A percentile compares a stretch with the other conserved stretches of the same genome.
phyloP scores from a whole-genome alignment of 2,329 filamentous ascomycete genomes.

The Claviceps lovelessii region DNA sequence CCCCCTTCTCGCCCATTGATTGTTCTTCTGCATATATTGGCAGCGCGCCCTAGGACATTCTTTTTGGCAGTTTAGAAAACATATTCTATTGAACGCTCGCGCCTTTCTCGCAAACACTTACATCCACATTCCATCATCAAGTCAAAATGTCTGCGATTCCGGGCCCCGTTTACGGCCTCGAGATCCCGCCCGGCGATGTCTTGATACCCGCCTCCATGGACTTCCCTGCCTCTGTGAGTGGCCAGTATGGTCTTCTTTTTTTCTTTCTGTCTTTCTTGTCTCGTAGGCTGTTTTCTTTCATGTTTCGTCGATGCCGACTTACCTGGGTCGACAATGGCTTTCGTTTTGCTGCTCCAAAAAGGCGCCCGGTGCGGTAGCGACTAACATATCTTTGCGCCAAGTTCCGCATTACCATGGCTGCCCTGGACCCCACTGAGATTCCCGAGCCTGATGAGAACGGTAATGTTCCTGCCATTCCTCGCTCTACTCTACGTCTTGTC shows the following conservation, averaged over 20 bases:
- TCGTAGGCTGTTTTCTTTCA: background rate
- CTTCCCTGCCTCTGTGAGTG: constrained; percentile 70
- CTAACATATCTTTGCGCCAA: constrained; percentile 34
- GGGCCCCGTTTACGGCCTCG: constrained; percentile 81
- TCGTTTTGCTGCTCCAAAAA: background rate
- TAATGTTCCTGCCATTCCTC: constrained; percentile 47
- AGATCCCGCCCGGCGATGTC: constrained; percentile 73
- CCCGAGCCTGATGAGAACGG: constrained; percentile 50
- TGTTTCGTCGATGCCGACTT: background rate
- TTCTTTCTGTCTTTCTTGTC: background rate
- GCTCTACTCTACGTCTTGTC: constrained; percentile 83
- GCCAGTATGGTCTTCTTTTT: background rate
- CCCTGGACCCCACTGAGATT: constrained; percentile 76
- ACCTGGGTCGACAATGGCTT: background rate
- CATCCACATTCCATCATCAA: background rate
- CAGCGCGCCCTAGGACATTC: background rate
- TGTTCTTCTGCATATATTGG: background rate
- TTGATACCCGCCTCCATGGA: constrained; percentile 66
- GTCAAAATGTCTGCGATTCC: constrained; percentile 42
- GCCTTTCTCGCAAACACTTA: background rate
- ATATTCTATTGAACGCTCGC: background rate
- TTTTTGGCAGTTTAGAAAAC: background rate
- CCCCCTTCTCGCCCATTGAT: background rate
- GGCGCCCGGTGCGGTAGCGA: constrained; percentile 1
- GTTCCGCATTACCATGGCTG: constrained; percentile 98